These are phyloP conservation scores for Saccharum officinarum DNA, from an alignment of 176 grass and related monocot species.

Conservation along the genomic window DNA sequence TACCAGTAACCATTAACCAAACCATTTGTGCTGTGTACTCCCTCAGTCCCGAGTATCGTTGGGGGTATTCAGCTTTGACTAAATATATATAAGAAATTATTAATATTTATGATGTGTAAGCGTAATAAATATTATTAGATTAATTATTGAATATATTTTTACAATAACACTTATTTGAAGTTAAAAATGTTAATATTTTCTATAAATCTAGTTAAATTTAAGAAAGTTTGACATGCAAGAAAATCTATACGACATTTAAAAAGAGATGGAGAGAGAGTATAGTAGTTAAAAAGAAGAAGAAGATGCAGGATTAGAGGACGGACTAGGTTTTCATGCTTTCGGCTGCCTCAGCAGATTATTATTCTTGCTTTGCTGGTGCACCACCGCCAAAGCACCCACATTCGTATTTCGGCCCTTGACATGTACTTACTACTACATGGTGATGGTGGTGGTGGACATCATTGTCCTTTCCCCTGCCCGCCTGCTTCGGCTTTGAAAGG, in stretches of 20 bases:
- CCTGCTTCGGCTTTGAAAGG: constrained; percentile 34
- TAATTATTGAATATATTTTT: too few species aligned
- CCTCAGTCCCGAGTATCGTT: too few species aligned
- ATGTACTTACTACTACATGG: not conserved
- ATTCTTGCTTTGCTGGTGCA: constrained; percentile 37
- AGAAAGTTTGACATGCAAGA: too few species aligned
- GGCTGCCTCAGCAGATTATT: constrained; percentile 29
- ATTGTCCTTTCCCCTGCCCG: constrained; percentile 24
- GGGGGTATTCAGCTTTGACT: too few species aligned
- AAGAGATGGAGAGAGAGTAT: too few species aligned
- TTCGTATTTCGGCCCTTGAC: not conserved
- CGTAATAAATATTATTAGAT: too few species aligned
- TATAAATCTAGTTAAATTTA: too few species aligned
- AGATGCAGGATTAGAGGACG: not conserved
- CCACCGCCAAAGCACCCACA: constrained; percentile 4
- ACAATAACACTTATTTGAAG: too few species aligned
- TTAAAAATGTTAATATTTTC: too few species aligned
- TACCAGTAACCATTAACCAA: not conserved
- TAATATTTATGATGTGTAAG: too few species aligned
- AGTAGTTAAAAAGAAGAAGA: not conserved
- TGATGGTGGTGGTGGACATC: constrained; percentile 30
- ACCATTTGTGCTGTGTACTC: not conserved
- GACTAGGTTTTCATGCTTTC: constrained; percentile 24
- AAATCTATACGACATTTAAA: too few species aligned
- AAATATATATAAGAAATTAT: too few species aligned